A percentile compares a stretch with the other conserved stretches of the same genome.
Evolutionary conservation across 768 basidiomycete species (phyloP).

Genomic region (Arthromyces matolae): DNA sequence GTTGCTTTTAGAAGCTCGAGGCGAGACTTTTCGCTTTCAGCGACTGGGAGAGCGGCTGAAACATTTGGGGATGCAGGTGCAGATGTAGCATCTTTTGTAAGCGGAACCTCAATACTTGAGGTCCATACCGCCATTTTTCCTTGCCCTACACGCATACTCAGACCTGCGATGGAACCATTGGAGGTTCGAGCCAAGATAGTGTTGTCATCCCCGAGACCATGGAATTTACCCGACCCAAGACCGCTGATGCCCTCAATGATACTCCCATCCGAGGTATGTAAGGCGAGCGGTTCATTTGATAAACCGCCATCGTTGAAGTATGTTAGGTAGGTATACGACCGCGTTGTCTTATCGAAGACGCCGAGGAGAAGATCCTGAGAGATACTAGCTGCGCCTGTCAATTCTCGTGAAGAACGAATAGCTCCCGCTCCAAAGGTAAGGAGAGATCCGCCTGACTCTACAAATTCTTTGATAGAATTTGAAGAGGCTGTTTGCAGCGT

Average conservation of each 20-base stretch:
- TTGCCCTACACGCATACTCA: constrained; percentile 32
- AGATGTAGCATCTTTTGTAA: constrained; percentile 35
- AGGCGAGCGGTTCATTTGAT: constrained; percentile 10
- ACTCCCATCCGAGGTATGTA: constrained; percentile 21
- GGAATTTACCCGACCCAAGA: constrained; percentile 21
- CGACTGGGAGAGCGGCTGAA: constrained; percentile 8
- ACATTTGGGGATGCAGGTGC: constrained; percentile 20
- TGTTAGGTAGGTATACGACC: constrained; percentile 29
- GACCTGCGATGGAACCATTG: constrained; percentile 27
- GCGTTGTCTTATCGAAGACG: constrained; percentile 32
- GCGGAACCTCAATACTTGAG: constrained; percentile 55
- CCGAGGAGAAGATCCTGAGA: constrained; percentile 29
- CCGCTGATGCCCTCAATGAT: constrained; percentile 28
- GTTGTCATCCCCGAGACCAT: constrained; percentile 26
- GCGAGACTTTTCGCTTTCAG: constrained; percentile 22
- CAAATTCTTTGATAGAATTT: constrained; percentile 52
- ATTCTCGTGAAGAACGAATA: constrained; percentile 34
- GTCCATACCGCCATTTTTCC: constrained; percentile 58
- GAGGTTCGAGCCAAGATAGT: constrained; percentile 31
- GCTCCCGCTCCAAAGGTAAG: constrained; percentile 62
- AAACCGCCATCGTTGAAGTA: constrained; percentile 5
- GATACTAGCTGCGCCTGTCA: constrained; percentile 13
- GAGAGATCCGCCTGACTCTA: constrained; percentile 66
- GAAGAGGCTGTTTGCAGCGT: constrained; percentile 36
- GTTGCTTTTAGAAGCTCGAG: constrained; percentile 27